phyloP scores from a whole-genome alignment of 345 rosid species.

The Populus deltoides region DNA sequence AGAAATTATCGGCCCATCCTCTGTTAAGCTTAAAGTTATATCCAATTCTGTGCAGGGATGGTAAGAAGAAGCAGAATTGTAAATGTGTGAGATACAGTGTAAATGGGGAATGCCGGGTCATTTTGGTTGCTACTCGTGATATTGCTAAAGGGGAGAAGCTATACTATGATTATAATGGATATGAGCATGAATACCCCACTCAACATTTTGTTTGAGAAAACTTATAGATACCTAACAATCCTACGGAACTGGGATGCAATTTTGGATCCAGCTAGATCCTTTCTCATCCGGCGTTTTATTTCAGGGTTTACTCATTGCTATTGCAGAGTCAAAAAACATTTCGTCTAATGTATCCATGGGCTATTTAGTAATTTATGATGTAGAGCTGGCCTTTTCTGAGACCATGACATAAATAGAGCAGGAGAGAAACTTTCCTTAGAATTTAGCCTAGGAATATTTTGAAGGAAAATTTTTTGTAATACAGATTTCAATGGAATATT shows the following conservation, averaged over 20 bases:
- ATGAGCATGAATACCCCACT: conserved; percentile 91
- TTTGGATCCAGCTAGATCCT: conserved; percentile 33
- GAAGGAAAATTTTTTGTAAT: conserved; percentile 5
- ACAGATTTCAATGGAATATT: conserved; percentile 6
- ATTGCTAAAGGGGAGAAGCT: conserved; percentile 84
- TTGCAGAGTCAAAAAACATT: conserved; percentile 21
- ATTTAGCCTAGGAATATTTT: conserved; percentile 22
- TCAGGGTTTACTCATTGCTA: conserved; percentile 24
- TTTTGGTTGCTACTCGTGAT: conserved; percentile 85
- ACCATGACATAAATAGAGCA: conserved; percentile 18
- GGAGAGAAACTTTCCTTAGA: conserved; percentile 6
- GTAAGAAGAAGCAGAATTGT: conserved; percentile 89
- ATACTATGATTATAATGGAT: conserved; percentile 92
- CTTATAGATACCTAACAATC: conserved; percentile 23
- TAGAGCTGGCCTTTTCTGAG: conserved; percentile 24
- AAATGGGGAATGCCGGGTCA: conserved; percentile 77
- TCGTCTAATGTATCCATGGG: conserved; percentile 22
- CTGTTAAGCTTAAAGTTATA: conserved; percentile 19
- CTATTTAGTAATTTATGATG: conserved; percentile 30
- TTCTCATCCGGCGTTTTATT: conserved; percentile 16
- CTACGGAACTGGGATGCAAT: conserved; percentile 29
- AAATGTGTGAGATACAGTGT: conserved; percentile 88
- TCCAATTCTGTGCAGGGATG: conserved; percentile 60
- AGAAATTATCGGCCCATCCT: neutral
- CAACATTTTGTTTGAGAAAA: conserved; percentile 69